These are phyloP conservation scores for Wickerhamomyces sp. DNA, from an alignment of 1,139 yeast genomes.

Conservation along the genomic window DNA sequence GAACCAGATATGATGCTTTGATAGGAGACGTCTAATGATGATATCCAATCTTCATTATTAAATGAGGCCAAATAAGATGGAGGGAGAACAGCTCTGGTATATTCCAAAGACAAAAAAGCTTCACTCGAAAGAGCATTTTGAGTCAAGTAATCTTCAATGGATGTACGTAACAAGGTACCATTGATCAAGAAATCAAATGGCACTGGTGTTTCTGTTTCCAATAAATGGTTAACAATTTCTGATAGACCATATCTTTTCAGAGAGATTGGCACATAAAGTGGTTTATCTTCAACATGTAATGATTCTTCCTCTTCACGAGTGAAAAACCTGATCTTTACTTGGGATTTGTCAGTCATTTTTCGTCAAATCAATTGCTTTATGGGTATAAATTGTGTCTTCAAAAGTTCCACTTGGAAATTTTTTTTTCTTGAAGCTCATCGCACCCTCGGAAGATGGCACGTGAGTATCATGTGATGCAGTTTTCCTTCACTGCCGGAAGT, in stretches of 20 bases:
- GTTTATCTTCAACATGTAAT: constrained; percentile 72
- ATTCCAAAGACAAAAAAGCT: constrained; percentile 74
- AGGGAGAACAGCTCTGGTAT: constrained; percentile 88
- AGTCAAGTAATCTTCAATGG: constrained; percentile 74
- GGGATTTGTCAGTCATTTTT: constrained; percentile 34
- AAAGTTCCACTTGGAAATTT: neutral
- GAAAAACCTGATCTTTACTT: constrained; percentile 74
- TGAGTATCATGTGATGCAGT: neutral
- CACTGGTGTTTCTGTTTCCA: constrained; percentile 53
- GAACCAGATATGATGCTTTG: constrained; percentile 77
- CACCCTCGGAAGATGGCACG: constrained; percentile 4
- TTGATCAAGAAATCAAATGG: constrained; percentile 93
- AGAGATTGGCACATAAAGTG: constrained; percentile 80
- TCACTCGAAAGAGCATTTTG: constrained; percentile 79
- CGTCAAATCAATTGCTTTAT: neutral
- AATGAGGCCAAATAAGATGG: constrained; percentile 88
- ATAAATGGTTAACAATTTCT: constrained; percentile 87
- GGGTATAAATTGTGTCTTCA: neutral
- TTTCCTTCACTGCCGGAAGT: too few species aligned
- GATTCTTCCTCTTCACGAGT: constrained; percentile 80
- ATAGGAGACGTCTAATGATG: constrained; percentile 47
- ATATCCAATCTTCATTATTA: constrained; percentile 94
- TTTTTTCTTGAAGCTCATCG: constrained; percentile 12
- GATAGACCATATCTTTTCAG: constrained; percentile 89
- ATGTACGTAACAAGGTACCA: constrained; percentile 71